Conservation (phyloP, 75 land plant species). For the Sequoia sempervirens region DNA sequence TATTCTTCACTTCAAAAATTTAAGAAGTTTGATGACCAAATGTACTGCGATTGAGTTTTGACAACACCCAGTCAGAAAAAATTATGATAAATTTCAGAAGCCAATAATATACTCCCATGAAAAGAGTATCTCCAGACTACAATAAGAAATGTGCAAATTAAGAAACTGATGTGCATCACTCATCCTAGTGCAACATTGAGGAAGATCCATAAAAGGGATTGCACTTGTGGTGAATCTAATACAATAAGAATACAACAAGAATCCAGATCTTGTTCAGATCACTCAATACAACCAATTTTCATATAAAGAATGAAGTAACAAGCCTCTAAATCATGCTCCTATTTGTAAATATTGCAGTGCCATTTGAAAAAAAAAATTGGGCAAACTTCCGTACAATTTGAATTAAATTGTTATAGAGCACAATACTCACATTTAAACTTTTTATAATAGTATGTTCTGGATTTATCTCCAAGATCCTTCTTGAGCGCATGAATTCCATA, state of each 20-base stretch:
- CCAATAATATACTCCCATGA: not conserved
- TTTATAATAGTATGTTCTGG: constrained; percentile 91
- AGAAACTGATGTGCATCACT: not conserved
- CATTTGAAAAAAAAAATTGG: not conserved
- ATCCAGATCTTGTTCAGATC: not conserved
- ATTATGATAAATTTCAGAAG: not conserved
- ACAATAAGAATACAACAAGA: too few species aligned
- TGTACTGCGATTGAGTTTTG: not conserved
- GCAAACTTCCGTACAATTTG: not conserved
- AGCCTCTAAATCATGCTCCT: not conserved
- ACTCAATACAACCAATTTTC: not conserved
- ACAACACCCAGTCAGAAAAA: not conserved
- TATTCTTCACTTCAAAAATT: not conserved
- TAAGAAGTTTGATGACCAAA: not conserved
- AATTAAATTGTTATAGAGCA: not conserved
- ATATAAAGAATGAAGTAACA: not conserved
- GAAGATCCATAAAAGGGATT: not conserved
- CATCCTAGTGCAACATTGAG: not conserved
- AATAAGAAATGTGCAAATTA: not conserved
- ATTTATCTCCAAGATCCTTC: constrained; percentile 89
- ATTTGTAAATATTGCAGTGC: not conserved
- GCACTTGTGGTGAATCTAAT: not conserved
- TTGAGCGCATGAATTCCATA: constrained; percentile 91
- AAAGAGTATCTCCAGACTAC: not conserved
- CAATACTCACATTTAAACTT: constrained; percentile 68